Evolutionary conservation across 129 eudicot species (phyloP), one percentile per base, ranked within the genome.

Genomic region (Flaveria sonorensis): DNA sequence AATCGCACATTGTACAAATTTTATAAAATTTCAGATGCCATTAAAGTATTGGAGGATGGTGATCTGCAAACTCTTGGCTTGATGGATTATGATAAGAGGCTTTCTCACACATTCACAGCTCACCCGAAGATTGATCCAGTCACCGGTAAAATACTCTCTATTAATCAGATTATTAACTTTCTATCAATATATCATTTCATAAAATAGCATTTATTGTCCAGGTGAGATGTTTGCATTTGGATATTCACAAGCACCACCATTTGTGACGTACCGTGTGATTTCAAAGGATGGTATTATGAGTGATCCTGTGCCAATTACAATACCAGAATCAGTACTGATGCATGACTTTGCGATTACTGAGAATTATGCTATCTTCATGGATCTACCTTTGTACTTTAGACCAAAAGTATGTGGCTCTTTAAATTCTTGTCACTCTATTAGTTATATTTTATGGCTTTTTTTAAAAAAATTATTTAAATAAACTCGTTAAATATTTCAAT

Each of bases 141-240:
- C 69, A 91, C 99, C 13, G 99, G 99, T 95, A 82, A 80, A 75
- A 61, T 40, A 74, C 21, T 20, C 50, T 4, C 70, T 12, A 47
- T 15, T 43, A 36, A 12, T 21, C 2, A 0, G 36, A 24, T 39
- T 10, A 32, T 68, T 60, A 14, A 14, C 32, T 48, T 67, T 65
- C 20, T 75, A 20, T 36, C 16, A 23, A 70, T 14, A 10, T 40
- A 77, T 40, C 28, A 62, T 26, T 57, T 75, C 28, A 70, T 68
- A 24, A 71, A 26, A 60, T 8, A 55, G 55, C 0, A 13, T 50
- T 79, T 72, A 18, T 45, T 69, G 43, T 85, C 73, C 87, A 93
- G 98, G 98, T 64, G 98, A 93, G 82, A 90, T 93, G 98, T 93
- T 94, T 81, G 83, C 99, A 74, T 94, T 94, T 88, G 99, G 99